Conservation (phyloP, 257 asterid genomes). For the Nicotiana knightiana region DNA sequence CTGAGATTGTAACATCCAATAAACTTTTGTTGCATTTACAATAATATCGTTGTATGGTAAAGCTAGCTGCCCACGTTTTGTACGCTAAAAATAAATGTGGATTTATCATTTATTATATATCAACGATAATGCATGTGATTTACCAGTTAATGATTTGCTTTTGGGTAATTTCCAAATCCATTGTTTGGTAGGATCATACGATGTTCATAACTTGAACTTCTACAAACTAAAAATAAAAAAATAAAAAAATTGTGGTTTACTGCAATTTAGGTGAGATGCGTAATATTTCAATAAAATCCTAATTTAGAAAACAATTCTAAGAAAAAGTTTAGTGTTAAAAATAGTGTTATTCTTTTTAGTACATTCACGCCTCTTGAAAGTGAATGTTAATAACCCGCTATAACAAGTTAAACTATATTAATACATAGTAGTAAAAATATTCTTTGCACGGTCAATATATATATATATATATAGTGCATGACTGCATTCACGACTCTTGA, state of each 20-base stretch:
- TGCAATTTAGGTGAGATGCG: neutral
- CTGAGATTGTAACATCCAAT: neutral
- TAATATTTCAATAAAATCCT: neutral
- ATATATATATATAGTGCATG: too few species aligned
- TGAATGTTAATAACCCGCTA: neutral
- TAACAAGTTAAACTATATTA: too few species aligned
- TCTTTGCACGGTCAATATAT: too few species aligned
- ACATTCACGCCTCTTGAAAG: neutral
- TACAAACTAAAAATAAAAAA: too few species aligned
- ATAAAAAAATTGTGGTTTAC: neutral
- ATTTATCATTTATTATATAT: neutral
- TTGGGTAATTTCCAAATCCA: neutral
- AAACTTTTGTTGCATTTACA: neutral
- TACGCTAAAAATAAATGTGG: neutral
- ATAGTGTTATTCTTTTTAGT: neutral
- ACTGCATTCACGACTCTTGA: neutral
- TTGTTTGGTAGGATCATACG: neutral
- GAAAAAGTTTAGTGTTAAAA: neutral
- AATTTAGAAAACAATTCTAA: neutral
- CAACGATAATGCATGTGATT: neutral
- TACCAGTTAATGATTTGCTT: neutral
- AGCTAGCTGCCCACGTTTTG: neutral
- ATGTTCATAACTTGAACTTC: neutral
- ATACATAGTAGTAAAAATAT: too few species aligned
- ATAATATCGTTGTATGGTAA: neutral